Conservation (phyloP, 164 flowering plant genomes). For the Tetracentron sinense region DNA sequence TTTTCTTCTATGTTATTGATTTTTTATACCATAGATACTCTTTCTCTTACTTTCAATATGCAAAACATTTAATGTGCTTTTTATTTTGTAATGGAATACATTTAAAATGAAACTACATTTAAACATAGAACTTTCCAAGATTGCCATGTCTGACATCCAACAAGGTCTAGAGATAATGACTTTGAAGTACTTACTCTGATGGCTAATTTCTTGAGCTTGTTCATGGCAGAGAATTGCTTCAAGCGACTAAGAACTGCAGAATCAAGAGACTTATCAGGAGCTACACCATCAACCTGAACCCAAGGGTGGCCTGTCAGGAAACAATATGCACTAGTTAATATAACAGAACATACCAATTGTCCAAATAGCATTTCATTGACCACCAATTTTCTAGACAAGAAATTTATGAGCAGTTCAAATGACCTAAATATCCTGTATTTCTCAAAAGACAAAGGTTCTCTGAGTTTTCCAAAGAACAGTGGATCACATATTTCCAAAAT, state of each 20-base stretch:
- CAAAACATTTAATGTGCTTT: no score
- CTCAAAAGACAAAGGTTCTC: not conserved
- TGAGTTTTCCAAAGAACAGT: not conserved
- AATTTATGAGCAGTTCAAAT: no score
- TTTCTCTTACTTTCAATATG: no score
- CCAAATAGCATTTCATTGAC: not conserved
- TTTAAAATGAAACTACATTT: no score
- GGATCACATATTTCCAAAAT: not conserved
- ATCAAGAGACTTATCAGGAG: constrained; percentile 70
- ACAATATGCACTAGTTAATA: constrained; percentile 8
- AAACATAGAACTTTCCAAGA: no score
- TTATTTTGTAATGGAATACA: no score
- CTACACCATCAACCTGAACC: constrained; percentile 56
- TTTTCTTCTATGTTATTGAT: no score
- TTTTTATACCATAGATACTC: no score
- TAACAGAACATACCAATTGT: not conserved
- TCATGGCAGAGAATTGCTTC: constrained; percentile 77
- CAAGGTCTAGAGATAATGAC: not conserved
- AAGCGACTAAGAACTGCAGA: constrained; percentile 60
- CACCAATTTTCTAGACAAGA: not conserved
- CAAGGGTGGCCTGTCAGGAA: constrained; percentile 61
- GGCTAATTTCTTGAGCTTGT: constrained; percentile 60
- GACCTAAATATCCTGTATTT: no score
- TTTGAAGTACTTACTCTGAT: constrained; percentile 39
- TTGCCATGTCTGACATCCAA: not conserved